phyloP scores from a whole-genome alignment of 2,329 filamentous ascomycete genomes.

The Trichoderma polysporum region DNA sequence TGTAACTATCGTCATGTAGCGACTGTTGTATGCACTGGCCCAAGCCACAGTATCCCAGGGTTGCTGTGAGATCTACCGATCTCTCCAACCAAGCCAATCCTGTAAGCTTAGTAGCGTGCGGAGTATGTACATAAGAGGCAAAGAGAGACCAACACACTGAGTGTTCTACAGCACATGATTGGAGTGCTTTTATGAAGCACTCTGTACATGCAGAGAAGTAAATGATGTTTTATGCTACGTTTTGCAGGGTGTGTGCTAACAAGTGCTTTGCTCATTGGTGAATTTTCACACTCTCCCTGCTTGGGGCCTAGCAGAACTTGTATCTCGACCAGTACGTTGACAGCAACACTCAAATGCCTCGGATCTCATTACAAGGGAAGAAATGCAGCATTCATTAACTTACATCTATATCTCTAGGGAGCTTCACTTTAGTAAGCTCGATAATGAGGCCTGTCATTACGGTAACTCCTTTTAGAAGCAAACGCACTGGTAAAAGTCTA shows the following conservation, averaged over 20 bases:
- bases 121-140: conserved; percentile 1
- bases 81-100: conserved; percentile 11
- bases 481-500: background rate
- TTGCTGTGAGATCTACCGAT: conserved; percentile 13
- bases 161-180: background rate
- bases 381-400: background rate
- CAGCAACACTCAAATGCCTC: too few species aligned
- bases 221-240: background rate
- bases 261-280: background rate
- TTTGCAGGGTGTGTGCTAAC: background rate
- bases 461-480: background rate
- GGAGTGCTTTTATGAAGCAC: background rate
- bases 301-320: too few species aligned
- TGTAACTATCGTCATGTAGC: background rate
- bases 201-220: background rate
- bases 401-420: background rate
- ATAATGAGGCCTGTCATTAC: background rate
- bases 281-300: background rate
- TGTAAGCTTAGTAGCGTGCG: conserved; percentile 8
- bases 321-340: too few species aligned
- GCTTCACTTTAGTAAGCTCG: background rate
- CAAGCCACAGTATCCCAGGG: conserved; percentile 14
- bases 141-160: background rate
- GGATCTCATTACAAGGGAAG: too few species aligned
- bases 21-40: conserved; percentile 5